Evolutionary conservation across 176 grass and related monocot genomes (phyloP), one percentile per base, ranked within the genome.

Genomic region (Areca catechu): DNA sequence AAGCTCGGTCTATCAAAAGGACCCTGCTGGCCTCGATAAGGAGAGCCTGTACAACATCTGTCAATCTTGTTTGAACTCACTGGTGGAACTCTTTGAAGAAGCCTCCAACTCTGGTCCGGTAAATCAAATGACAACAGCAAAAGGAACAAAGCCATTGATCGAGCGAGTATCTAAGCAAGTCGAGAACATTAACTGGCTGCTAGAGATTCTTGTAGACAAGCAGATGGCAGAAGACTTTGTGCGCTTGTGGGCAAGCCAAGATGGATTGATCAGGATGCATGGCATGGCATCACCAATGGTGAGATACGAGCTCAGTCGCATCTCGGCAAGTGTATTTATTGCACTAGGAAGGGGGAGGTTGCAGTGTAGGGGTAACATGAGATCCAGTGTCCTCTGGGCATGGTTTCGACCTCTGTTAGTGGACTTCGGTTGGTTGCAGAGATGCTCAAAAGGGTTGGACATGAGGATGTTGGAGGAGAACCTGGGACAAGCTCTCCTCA

Each of bases 1-100:
- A 54, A 88, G 83, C 58, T 98, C 84, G 1, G 87, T 91, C 12
- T 97, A 97, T 57, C 75, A 80, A n/a, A 97, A 97, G 61, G 81
- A 91, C 20, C 71, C 79, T 15, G 60, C 66, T 0, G 75, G 86
- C 70, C 49, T 97, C 43, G 82, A 88, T 69, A 83, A 77, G 24
- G 55, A 56, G 28, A 75, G 71, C 34, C 71, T 97, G 20, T 91
- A 97, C 51, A 63, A 64, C 43, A 74, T 88, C 54, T 97, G 86
- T 2, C 54, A 63, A 51, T 91, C 65, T n/a, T 91, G 86, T 73
- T 74, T 85, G 48, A 75, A 67, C 25, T 57, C 81, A 24, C 54
- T 91, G 7, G 71, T 77, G 16, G 80, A 80, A 53, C 75, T 85
- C 61, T 97, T 91, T 43, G 52, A 58, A 63, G 87, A 82, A 58